phyloP scores from a whole-genome alignment of 176 grass and related monocot species.

The Paspalum vaginatum region DNA sequence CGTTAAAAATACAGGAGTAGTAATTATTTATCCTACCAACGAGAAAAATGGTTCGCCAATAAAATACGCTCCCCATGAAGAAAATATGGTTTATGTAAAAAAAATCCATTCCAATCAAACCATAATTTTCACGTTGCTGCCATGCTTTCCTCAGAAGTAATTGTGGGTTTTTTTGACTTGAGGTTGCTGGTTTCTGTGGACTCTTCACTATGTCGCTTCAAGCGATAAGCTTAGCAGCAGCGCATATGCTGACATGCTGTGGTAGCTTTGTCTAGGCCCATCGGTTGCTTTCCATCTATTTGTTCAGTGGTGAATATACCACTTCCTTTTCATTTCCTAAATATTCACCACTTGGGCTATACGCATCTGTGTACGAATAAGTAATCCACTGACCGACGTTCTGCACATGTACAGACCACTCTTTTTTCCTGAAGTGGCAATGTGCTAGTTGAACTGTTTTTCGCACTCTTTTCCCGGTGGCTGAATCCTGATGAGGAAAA shows the following conservation, averaged over 20 bases:
- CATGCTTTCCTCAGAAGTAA: neutral
- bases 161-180: too few relatives aligned
- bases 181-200: too few relatives aligned
- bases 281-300: neutral
- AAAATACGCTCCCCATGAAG: too few relatives aligned
- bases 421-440: neutral
- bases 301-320: conserved; percentile 11
- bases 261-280: neutral
- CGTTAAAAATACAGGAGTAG: too few relatives aligned
- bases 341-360: neutral
- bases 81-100: too few relatives aligned
- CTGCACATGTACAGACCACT: conserved; percentile 9
- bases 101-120: too few relatives aligned
- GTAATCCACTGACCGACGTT: neutral
- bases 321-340: neutral
- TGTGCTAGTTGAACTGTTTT: neutral
- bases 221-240: neutral
- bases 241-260: neutral
- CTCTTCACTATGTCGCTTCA: too few relatives aligned
- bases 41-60: too few relatives aligned
- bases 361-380: neutral
- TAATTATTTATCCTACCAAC: too few relatives aligned
- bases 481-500: neutral
- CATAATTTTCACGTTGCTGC: too few relatives aligned
- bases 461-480: neutral